Evolutionary conservation across 2,329 filamentous ascomycete genomes (phyloP).

Genomic region (Cordyceps sp.): DNA sequence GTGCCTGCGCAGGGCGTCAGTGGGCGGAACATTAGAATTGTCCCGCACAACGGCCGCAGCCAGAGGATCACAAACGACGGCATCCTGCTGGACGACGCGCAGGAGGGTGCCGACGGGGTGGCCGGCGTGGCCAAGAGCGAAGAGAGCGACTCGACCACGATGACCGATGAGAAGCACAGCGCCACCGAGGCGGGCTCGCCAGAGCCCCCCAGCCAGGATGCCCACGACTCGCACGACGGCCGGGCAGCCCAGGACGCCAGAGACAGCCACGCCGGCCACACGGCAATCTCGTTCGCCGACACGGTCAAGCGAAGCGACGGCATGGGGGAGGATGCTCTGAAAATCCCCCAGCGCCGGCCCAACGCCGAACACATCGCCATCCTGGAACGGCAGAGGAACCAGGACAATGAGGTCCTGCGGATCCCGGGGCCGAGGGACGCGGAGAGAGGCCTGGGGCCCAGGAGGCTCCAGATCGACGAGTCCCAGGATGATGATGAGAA

Average conservation of each 20-base stretch:
- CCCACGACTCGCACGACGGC: background rate
- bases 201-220: slow-evolving; percentile 1
- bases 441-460: slow-evolving; percentile 62
- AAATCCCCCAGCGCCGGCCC: slow-evolving; percentile 31
- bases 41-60: slow-evolving; percentile 37
- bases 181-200: background rate
- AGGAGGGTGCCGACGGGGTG: slow-evolving; percentile 12
- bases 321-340: slow-evolving; percentile 27
- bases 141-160: slow-evolving; percentile 21
- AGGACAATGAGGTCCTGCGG: slow-evolving; percentile 57
- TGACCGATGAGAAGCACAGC: slow-evolving; percentile 11
- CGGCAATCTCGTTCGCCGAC: slow-evolving; percentile 49
- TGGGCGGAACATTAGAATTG: slow-evolving; percentile 47
- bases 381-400: slow-evolving; percentile 66
- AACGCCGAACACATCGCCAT: slow-evolving; percentile 79
- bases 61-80: slow-evolving; percentile 46
- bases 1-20: slow-evolving; percentile 47
- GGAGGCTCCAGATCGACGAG: slow-evolving; percentile 26
- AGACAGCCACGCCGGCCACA: slow-evolving; percentile 5
- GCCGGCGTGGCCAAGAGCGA: slow-evolving; percentile 9
- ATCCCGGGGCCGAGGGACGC: slow-evolving; percentile 88
- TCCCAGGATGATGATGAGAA: slow-evolving; percentile 18
- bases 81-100: slow-evolving; percentile 28
- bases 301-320: slow-evolving; percentile 45
- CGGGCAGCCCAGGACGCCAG: background rate